A percentile compares a stretch with the other conserved stretches of the same genome.
These are phyloP conservation scores for Cladosporium velox DNA, from an alignment of 2,329 filamentous ascomycete genomes.

Conservation along the genomic window DNA sequence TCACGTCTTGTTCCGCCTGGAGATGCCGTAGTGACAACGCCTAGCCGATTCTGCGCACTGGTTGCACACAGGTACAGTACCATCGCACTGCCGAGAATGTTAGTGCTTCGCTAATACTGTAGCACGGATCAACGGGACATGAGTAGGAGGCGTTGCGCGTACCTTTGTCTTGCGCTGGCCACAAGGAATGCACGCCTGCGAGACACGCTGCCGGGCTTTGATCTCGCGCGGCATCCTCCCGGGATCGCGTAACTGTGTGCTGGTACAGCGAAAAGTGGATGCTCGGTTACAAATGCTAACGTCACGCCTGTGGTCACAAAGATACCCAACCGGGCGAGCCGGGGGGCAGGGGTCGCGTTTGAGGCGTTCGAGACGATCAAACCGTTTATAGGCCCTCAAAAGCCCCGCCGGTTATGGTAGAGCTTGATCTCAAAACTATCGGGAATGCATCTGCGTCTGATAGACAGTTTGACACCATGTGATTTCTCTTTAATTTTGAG, in stretches of 20 bases:
- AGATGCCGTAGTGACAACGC: constrained; percentile 16
- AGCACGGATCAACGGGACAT: neutral
- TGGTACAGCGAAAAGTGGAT: neutral
- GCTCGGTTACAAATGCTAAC: constrained; percentile 1
- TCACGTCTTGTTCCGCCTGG: constrained; percentile 15
- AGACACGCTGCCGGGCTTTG: constrained; percentile 12
- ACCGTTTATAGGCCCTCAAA: neutral
- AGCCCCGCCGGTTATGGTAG: constrained; percentile 4
- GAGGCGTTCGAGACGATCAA: neutral
- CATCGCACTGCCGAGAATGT: constrained; percentile 9
- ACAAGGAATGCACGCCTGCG: constrained; percentile 18
- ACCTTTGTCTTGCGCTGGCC: constrained; percentile 18
- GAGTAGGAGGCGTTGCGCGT: neutral
- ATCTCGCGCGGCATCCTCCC: constrained; percentile 13
- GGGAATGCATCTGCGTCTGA: neutral
- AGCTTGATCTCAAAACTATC: neutral
- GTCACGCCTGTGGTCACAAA: neutral
- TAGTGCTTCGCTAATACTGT: neutral
- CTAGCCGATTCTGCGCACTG: constrained; percentile 4
- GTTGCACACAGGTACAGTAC: constrained; percentile 6
- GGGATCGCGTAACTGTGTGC: constrained; percentile 3
- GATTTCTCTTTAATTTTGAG: neutral
- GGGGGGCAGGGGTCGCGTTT: neutral
- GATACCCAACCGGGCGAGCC: neutral
- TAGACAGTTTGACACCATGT: too few relatives aligned